These are phyloP conservation scores for Plasmopara muralis DNA, from an alignment of 352 stramenopile genomes.

Conservation along the genomic window DNA sequence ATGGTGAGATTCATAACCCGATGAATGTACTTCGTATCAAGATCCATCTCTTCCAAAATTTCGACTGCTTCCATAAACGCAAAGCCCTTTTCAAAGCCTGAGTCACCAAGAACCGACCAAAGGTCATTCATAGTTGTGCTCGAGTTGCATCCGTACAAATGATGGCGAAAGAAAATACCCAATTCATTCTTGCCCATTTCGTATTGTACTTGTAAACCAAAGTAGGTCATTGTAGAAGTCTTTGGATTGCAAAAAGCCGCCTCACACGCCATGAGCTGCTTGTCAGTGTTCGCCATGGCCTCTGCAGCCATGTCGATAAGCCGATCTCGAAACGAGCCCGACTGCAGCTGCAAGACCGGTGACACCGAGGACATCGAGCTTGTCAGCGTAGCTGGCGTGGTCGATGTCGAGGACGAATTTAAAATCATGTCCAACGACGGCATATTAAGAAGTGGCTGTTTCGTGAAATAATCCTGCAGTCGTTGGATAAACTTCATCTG, in stretches of 20 bases:
- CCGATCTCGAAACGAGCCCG: slow-evolving; percentile 75
- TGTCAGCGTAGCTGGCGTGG: slow-evolving; percentile 49
- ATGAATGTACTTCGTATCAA: slow-evolving; percentile 76
- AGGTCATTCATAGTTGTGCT: slow-evolving; percentile 64
- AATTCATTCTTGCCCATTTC: slow-evolving; percentile 84
- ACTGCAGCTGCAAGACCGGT: slow-evolving; percentile 63
- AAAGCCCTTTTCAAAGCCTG: slow-evolving; percentile 75
- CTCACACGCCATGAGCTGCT: slow-evolving; percentile 68
- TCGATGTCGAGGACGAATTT: slow-evolving; percentile 60
- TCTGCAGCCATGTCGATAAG: slow-evolving; percentile 59
- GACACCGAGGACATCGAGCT: slow-evolving; percentile 58
- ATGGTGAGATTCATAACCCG: slow-evolving; percentile 78
- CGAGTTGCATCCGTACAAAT: slow-evolving; percentile 75
- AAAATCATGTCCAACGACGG: slow-evolving; percentile 80
- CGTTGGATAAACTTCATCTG: slow-evolving; percentile 90
- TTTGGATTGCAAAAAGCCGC: slow-evolving; percentile 71
- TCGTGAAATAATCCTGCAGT: slow-evolving; percentile 87
- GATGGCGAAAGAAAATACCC: slow-evolving; percentile 82
- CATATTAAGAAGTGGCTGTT: slow-evolving; percentile 87
- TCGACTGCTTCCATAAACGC: slow-evolving; percentile 72
- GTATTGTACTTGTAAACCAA: slow-evolving; percentile 83
- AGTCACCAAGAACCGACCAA: slow-evolving; percentile 70
- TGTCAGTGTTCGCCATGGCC: slow-evolving; percentile 48
- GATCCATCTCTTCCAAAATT: slow-evolving; percentile 65
- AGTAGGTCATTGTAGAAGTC: slow-evolving; percentile 86